Evolutionary conservation across 345 rosid species (phyloP).

Genomic region (Citrus trifoliata): DNA sequence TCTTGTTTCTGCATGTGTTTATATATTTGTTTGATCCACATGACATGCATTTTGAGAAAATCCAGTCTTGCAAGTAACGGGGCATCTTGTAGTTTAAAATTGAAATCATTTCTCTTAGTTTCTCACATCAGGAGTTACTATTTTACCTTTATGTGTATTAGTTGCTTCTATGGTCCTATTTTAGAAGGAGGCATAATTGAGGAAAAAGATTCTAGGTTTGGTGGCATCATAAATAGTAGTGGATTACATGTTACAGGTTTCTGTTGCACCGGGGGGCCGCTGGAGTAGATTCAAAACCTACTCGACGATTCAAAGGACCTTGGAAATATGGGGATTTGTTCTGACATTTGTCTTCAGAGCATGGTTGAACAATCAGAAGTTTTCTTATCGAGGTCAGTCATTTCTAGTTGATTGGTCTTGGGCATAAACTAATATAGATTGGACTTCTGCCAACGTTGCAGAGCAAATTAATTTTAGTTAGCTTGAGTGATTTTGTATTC

Average conservation of each 20-base stretch:
- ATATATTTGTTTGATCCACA: neutral
- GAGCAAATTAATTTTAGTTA: neutral
- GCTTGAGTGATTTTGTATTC: neutral
- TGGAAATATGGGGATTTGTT: constrained; percentile 98
- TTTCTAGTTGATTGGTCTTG: neutral
- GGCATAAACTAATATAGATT: neutral
- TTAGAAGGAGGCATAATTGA: neutral
- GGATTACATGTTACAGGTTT: constrained; percentile 52
- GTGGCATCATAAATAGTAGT: neutral
- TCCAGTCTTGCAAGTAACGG: neutral
- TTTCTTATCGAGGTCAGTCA: constrained; percentile 73
- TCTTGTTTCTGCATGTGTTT: neutral
- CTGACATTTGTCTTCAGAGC: constrained; percentile 67
- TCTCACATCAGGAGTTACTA: neutral
- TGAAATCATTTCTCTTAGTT: neutral
- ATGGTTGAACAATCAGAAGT: constrained; percentile 83
- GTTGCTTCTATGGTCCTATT: too few species aligned
- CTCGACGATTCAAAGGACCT: constrained; percentile 84
- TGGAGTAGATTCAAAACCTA: constrained; percentile 97
- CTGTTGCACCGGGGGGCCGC: constrained; percentile 93
- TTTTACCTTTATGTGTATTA: neutral
- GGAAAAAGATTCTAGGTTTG: neutral
- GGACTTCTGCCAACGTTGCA: neutral
- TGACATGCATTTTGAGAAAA: neutral
- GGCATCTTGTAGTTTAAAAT: neutral